Evolutionary conservation across 345 rosid genomes (phyloP), one percentile per base, ranked within the genome.

Genomic region (Camelina sativa): DNA sequence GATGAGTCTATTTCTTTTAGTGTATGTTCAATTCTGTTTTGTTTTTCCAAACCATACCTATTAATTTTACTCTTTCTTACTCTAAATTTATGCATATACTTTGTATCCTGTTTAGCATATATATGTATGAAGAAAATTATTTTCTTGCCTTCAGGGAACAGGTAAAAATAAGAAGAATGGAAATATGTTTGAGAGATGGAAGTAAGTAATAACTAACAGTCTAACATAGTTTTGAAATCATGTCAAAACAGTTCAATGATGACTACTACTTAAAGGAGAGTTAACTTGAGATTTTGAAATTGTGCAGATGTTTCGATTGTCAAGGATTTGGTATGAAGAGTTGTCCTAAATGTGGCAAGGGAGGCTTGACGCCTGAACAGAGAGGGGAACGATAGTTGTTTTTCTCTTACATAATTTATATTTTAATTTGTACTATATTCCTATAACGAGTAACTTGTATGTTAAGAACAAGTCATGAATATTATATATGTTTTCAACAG

Each of bases 121-220:
- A 11, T 60, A 25, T 23, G 7, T n/a, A 6, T 28, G 6, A 32
- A 17, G 7, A 20, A 20, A 38, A 2, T 2, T 63, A 1, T 47
- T 30, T 2, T 5, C 46, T 53, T 52, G 43, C 40, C 2, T 64
- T 4, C 72, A 91, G 93, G 97, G 95, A 60, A 86, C 90, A 1
- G 93, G 93, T 32, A 87, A 76, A 56, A 91, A 89, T 54, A 91
- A 89, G 76, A 91, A 89, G 84, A 89, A 89, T 11, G 95, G 95
- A 3, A 89, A 91, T 69, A 84, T 91, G 40, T 91, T 91, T 40
- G 97, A 91, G 82, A 86, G 97, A 28, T 91, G 97, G 97, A 91
- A 91, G 92, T 89, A 80, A 83, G 92, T 63, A 52, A 20, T 25
- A 37, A 4, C 63, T 54, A 48, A 32, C 8, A 34, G 9, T 34